A percentile compares a stretch with the other conserved stretches of the same genome.
Conservation (phyloP, 2,329 filamentous ascomycete genomes). For the Colletotrichum caudatum region DNA sequence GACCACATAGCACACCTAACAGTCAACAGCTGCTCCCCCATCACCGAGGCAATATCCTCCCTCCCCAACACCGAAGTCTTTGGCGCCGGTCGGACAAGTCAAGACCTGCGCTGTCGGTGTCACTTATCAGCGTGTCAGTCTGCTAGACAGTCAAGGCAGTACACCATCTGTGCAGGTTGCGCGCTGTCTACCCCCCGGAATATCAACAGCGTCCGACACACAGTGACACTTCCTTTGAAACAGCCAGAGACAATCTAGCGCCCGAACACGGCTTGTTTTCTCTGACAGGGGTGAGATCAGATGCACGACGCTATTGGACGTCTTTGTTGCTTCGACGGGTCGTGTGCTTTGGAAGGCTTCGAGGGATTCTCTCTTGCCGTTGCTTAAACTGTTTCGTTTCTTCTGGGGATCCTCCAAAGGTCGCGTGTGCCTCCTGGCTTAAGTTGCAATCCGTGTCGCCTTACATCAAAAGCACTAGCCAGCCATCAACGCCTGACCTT, state of each 20-base stretch:
- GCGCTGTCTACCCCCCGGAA: slow-evolving; percentile 35
- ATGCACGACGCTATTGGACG: slow-evolving; percentile 26
- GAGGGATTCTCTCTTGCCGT: slow-evolving; percentile 24
- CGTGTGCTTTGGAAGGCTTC: slow-evolving; percentile 29
- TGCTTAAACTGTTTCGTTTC: slow-evolving; percentile 42
- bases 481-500: slow-evolving; percentile 11
- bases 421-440: slow-evolving; percentile 24
- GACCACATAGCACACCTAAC: background rate
- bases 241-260: slow-evolving; percentile 37
- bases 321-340: slow-evolving; percentile 22
- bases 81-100: background rate
- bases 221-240: slow-evolving; percentile 40
- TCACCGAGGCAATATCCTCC: background rate
- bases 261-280: slow-evolving; percentile 33
- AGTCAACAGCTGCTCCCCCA: slow-evolving; percentile 2
- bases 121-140: slow-evolving; percentile 20
- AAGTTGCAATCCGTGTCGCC: slow-evolving; percentile 23
- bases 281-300: slow-evolving; percentile 32
- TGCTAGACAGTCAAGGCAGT: slow-evolving; percentile 24
- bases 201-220: slow-evolving; percentile 34
- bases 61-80: background rate
- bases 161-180: slow-evolving; percentile 37
- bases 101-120: background rate
- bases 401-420: slow-evolving; percentile 21
- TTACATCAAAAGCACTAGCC: slow-evolving; percentile 24